Percentiles rank a stretch among this genome's conserved stretches.
Conservation (phyloP, 805 yeast species). For the Blastobotrys chiropterorum region DNA sequence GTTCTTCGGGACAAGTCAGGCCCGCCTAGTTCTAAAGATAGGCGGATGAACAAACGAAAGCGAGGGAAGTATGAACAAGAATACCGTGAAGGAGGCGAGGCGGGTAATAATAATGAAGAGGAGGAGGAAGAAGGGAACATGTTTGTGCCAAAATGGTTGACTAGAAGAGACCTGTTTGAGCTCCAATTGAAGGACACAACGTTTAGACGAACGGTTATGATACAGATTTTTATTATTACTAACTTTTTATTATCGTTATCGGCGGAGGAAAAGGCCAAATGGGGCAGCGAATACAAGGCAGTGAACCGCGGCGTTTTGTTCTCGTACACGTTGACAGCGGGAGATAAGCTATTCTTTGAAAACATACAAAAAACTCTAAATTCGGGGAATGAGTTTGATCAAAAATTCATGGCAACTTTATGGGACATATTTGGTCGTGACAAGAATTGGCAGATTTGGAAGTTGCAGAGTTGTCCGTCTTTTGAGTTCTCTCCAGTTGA, state of each 20-base stretch:
- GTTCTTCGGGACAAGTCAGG: constrained; percentile 12
- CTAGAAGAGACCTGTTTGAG: constrained; percentile 27
- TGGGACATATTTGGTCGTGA: constrained; percentile 22
- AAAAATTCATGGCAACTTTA: constrained; percentile 15
- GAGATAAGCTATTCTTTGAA: constrained; percentile 17
- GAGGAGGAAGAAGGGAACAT: constrained; percentile 11
- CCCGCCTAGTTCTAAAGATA: neutral
- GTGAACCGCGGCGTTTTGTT: constrained; percentile 22
- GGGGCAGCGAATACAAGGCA: constrained; percentile 11
- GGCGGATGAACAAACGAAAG: neutral
- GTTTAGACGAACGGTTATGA: constrained; percentile 27
- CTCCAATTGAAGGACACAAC: constrained; percentile 28
- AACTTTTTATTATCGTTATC: constrained; percentile 24
- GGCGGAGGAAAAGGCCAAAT: constrained; percentile 8
- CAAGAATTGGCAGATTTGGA: constrained; percentile 30
- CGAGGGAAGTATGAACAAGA: neutral
- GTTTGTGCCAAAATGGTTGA: constrained; percentile 33
- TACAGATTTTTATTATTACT: constrained; percentile 26
- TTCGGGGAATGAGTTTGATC: constrained; percentile 12
- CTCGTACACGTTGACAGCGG: constrained; percentile 13
- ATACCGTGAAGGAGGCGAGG: neutral
- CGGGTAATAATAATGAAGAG: neutral
- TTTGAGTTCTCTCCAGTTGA: constrained; percentile 19
- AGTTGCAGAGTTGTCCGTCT: constrained; percentile 26
- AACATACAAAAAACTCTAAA: neutral